phyloP scores from a whole-genome alignment of 2,329 filamentous ascomycete species.

The Calonectria pseudoreteaudii region DNA sequence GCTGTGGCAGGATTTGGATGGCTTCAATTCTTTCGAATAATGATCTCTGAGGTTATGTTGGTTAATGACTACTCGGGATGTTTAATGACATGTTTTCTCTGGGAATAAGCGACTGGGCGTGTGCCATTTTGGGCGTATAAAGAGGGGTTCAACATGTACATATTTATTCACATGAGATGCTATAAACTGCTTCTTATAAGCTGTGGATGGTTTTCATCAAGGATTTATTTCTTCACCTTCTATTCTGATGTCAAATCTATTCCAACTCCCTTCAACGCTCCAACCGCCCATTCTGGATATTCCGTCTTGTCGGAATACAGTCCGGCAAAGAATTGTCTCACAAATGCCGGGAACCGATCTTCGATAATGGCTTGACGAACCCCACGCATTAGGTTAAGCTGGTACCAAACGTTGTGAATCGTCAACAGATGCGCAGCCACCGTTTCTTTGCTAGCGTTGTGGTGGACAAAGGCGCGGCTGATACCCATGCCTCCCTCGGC shows the following conservation, averaged over 20 bases:
- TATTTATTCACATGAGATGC: conserved; percentile 30
- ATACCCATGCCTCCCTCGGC: conserved; percentile 81
- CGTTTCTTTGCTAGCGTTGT: conserved; percentile 94
- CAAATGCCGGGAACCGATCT: conserved; percentile 82
- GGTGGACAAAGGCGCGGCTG: conserved; percentile 90
- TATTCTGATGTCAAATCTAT: conserved; percentile 66
- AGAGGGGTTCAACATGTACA: conserved; percentile 30
- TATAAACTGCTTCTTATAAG: not conserved
- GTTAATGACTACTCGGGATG: conserved; percentile 34
- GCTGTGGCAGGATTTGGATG: not conserved
- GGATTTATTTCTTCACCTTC: conserved; percentile 15
- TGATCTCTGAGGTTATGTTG: conserved; percentile 18
- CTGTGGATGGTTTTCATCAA: not conserved
- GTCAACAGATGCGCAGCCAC: conserved; percentile 87
- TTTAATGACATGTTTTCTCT: conserved; percentile 37
- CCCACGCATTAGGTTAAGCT: conserved; percentile 84
- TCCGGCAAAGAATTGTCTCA: conserved; percentile 81
- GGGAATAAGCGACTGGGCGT: conserved; percentile 21
- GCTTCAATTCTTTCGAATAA: conserved; percentile 14
- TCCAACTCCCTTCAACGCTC: conserved; percentile 81
- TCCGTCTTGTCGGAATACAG: conserved; percentile 72
- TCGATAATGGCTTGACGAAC: conserved; percentile 83
- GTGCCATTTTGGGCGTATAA: conserved; percentile 25
- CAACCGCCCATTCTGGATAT: conserved; percentile 88
- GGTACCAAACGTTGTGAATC: conserved; percentile 96